Conservation (phyloP, 2,329 filamentous ascomycete species). For the Ilyonectria destructans region DNA sequence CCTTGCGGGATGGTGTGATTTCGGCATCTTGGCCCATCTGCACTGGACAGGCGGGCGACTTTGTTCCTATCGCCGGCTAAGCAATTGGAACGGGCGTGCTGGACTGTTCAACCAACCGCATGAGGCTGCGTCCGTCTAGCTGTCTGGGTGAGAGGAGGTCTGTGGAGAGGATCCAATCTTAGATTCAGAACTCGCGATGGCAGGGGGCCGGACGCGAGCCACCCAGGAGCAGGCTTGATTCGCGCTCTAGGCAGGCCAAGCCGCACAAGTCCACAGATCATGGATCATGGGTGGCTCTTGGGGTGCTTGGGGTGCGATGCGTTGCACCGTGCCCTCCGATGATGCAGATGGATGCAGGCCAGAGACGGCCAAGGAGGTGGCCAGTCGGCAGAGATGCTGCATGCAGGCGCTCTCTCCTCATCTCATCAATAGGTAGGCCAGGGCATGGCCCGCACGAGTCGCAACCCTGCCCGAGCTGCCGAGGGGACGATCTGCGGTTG, state of each 20-base stretch:
- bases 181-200: slow-evolving; percentile 41
- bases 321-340: slow-evolving; percentile 48
- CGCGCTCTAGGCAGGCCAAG: slow-evolving; percentile 37
- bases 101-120: slow-evolving; percentile 46
- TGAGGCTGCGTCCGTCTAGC: slow-evolving; percentile 35
- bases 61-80: slow-evolving; percentile 41
- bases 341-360: slow-evolving; percentile 45
- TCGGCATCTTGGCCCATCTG: slow-evolving; percentile 40
- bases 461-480: slow-evolving; percentile 45
- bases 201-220: slow-evolving; percentile 34
- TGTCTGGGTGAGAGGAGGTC: slow-evolving; percentile 29
- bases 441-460: slow-evolving; percentile 41
- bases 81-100: slow-evolving; percentile 36
- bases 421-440: slow-evolving; percentile 35
- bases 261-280: slow-evolving; percentile 34
- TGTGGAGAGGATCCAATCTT: slow-evolving; percentile 45
- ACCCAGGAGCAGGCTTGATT: slow-evolving; percentile 38
- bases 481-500: slow-evolving; percentile 49
- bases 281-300: slow-evolving; percentile 40
- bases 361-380: slow-evolving; percentile 39
- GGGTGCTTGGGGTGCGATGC: slow-evolving; percentile 34
- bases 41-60: slow-evolving; percentile 34
- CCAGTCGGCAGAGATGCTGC: slow-evolving; percentile 47
- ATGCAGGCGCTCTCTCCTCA: slow-evolving; percentile 39
- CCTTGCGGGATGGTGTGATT: slow-evolving; percentile 48